These are phyloP conservation scores for Boletus vermiculosoides DNA, from an alignment of 768 basidiomycete genomes.

Conservation along the genomic window DNA sequence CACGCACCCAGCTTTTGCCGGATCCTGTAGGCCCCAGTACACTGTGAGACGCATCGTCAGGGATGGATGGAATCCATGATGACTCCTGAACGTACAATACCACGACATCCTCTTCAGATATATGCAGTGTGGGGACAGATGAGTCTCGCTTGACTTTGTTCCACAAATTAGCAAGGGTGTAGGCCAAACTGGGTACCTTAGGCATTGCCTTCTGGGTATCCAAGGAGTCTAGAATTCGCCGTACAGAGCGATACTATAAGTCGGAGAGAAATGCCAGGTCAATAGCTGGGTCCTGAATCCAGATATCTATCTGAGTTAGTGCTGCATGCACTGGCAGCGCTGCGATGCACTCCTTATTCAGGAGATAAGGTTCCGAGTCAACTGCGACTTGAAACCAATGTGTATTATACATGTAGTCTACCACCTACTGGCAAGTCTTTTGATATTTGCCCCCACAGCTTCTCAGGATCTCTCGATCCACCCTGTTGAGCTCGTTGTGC, in stretches of 20 bases:
- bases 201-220: background rate
- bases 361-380: no score
- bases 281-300: no score
- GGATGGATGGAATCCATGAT: background rate
- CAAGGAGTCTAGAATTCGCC: background rate
- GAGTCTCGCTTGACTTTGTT: constrained; percentile 15
- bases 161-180: constrained; percentile 1
- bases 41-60: constrained; percentile 1
- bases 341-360: no score
- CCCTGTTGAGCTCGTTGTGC: no score
- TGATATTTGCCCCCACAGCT: no score
- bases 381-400: no score
- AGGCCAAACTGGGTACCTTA: background rate
- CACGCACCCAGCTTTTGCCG: constrained; percentile 23
- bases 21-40: constrained; percentile 20
- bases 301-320: no score
- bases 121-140: background rate
- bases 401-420: no score
- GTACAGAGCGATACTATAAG: background rate
- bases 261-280: no score
- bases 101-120: constrained; percentile 20
- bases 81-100: constrained; percentile 16
- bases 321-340: no score
- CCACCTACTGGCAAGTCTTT: no score
- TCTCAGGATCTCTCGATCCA: no score